Percentiles rank a stretch among this genome's conserved stretches.
Evolutionary conservation across 257 asterid genomes (phyloP).

Genomic region (Verbena officinalis): DNA sequence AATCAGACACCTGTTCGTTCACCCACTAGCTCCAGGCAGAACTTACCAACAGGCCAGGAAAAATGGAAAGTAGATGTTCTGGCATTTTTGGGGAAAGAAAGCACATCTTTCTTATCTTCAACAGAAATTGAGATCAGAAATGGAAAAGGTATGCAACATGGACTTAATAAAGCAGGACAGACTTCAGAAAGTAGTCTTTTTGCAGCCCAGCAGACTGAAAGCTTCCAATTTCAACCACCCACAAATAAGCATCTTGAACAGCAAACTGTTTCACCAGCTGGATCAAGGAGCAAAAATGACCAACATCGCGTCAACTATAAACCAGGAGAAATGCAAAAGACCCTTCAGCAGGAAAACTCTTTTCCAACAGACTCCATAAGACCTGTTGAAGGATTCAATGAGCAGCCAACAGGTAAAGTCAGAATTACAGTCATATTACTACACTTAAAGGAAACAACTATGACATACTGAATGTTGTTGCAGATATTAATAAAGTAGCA

Average conservation of each 20-base stretch:
- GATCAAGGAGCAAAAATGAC: conserved; percentile 31
- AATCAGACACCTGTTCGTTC: conserved; percentile 34
- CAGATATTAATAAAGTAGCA: conserved; percentile 31
- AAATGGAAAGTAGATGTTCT: conserved; percentile 36
- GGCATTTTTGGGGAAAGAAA: conserved; percentile 35
- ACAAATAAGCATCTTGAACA: conserved; percentile 26
- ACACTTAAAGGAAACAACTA: conserved; percentile 2
- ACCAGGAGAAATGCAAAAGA: conserved; percentile 38
- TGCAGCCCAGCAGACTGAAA: conserved; percentile 37
- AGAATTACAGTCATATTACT: conserved; percentile 18
- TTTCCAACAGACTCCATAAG: conserved; percentile 30
- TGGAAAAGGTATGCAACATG: conserved; percentile 25
- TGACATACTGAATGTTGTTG: conserved; percentile 26
- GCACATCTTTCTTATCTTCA: conserved; percentile 41
- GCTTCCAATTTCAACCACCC: conserved; percentile 31
- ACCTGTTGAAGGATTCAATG: conserved; percentile 42
- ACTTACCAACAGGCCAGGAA: conserved; percentile 37
- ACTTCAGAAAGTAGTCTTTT: conserved; percentile 35
- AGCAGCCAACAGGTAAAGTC: conserved; percentile 45
- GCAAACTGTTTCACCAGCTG: conserved; percentile 31
- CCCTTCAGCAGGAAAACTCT: conserved; percentile 38
- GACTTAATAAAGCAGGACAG: conserved; percentile 33
- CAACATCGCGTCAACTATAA: conserved; percentile 34
- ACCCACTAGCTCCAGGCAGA: conserved; percentile 41
- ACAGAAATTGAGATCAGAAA: conserved; percentile 32